Conservation (phyloP, 768 basidiomycete genomes). For the Auriscalpium vulgare region DNA sequence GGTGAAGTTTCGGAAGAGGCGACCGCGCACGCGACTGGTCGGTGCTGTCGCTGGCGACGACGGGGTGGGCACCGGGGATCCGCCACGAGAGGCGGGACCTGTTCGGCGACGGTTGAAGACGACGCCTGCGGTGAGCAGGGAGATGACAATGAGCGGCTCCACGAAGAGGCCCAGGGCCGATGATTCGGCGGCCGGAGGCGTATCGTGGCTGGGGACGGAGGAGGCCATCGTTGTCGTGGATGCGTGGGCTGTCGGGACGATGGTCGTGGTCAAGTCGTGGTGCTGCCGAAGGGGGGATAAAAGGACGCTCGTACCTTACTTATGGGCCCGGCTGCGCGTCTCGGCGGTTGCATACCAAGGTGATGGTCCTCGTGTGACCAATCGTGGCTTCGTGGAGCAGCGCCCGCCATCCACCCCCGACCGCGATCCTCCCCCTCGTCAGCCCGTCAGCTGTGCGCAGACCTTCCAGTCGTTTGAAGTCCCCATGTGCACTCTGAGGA, state of each 20-base stretch:
- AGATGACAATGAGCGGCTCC: constrained; percentile 5
- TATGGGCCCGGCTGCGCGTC: too few species aligned
- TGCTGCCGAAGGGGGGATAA: too few species aligned
- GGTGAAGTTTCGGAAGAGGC: neutral
- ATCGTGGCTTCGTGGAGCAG: too few species aligned
- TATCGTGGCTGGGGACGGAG: neutral
- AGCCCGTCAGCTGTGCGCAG: too few species aligned
- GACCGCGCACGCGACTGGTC: neutral
- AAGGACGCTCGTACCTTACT: too few species aligned
- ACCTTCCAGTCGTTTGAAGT: too few species aligned
- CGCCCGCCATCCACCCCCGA: too few species aligned
- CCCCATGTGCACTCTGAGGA: too few species aligned
- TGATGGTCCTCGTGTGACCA: too few species aligned
- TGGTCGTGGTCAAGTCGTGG: too few species aligned
- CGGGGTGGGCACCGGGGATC: neutral
- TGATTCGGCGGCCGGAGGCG: neutral
- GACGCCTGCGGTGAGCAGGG: constrained; percentile 4
- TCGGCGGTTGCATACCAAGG: too few species aligned
- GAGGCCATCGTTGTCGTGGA: neutral
- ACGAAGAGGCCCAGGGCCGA: constrained; percentile 1
- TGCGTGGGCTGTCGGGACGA: neutral
- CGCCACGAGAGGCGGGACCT: neutral
- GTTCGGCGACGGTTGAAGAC: constrained; percentile 4
- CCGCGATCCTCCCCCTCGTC: too few species aligned
- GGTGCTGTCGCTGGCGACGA: neutral